phyloP scores from a whole-genome alignment of 257 asterid species.

The Linaria vulgaris region DNA sequence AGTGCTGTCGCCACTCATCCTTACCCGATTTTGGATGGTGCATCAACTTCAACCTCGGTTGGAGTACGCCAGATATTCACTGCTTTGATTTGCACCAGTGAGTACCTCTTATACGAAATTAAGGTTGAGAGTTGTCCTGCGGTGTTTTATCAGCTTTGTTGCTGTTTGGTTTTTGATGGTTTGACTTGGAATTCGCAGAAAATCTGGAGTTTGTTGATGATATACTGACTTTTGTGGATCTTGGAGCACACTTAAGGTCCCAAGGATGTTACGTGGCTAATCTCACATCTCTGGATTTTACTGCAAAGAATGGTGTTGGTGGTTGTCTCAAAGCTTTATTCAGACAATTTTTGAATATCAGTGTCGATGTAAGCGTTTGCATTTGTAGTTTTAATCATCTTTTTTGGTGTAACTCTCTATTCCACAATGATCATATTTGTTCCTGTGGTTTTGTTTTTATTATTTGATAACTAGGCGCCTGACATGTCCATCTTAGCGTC shows the following conservation, averaged over 20 bases:
- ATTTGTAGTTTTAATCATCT: conserved; percentile 4
- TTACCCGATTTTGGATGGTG: conserved; percentile 50
- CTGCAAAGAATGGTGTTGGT: conserved; percentile 72
- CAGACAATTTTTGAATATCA: conserved; percentile 56
- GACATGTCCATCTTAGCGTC: conserved; percentile 82
- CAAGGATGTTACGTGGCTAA: conserved; percentile 71
- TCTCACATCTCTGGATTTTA: conserved; percentile 76
- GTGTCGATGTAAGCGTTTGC: conserved; percentile 60
- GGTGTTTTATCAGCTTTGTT: background rate
- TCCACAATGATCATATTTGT: conserved; percentile 19
- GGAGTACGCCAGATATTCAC: conserved; percentile 63
- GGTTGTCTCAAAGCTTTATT: conserved; percentile 75
- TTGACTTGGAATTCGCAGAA: conserved; percentile 42
- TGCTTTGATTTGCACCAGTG: conserved; percentile 77
- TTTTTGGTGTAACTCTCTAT: conserved; percentile 4
- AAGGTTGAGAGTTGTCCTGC: background rate
- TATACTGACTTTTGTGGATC: conserved; percentile 67
- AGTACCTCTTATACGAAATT: conserved; percentile 29
- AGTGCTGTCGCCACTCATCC: conserved; percentile 37
- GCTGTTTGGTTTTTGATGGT: background rate
- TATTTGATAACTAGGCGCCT: conserved; percentile 60
- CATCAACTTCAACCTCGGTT: conserved; percentile 34
- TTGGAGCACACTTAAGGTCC: conserved; percentile 61
- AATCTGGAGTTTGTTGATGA: conserved; percentile 90
- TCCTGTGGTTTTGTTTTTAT: conserved; percentile 24